Percentiles rank a stretch among this genome's conserved stretches.
Conservation (phyloP, 2,329 filamentous ascomycete genomes). For the Aspergillus ibericus region DNA sequence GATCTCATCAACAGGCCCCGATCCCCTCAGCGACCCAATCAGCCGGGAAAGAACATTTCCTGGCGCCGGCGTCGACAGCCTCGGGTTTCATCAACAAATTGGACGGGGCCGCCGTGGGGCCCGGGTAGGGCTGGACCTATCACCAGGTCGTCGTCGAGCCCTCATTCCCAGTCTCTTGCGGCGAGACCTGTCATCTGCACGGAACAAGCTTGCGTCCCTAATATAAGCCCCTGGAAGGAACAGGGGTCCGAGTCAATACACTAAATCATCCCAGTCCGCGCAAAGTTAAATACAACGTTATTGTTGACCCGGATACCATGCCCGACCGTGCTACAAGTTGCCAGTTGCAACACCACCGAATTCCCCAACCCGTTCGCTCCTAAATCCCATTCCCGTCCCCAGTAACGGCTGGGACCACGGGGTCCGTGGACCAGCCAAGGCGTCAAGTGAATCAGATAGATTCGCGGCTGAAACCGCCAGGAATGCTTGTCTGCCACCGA, state of each 20-base stretch:
- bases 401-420: too few species aligned
- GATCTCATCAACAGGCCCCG: background rate
- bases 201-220: background rate
- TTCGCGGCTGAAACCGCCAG: background rate
- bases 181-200: background rate
- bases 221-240: background rate
- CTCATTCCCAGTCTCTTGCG: too few species aligned
- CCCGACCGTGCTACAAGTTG: too few species aligned
- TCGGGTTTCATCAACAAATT: background rate
- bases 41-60: background rate
- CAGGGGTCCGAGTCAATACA: background rate
- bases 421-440: background rate
- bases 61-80: background rate
- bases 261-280: background rate
- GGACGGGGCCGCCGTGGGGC: background rate
- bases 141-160: too few species aligned
- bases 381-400: too few species aligned
- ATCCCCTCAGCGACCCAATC: background rate
- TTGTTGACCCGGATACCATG: too few species aligned
- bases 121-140: background rate
- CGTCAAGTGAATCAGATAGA: background rate
- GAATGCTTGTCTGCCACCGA: background rate
- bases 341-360: too few species aligned
- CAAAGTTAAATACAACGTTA: background rate
- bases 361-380: too few species aligned